phyloP scores from a whole-genome alignment of 75 land plant genomes.

The Pinus taeda region DNA sequence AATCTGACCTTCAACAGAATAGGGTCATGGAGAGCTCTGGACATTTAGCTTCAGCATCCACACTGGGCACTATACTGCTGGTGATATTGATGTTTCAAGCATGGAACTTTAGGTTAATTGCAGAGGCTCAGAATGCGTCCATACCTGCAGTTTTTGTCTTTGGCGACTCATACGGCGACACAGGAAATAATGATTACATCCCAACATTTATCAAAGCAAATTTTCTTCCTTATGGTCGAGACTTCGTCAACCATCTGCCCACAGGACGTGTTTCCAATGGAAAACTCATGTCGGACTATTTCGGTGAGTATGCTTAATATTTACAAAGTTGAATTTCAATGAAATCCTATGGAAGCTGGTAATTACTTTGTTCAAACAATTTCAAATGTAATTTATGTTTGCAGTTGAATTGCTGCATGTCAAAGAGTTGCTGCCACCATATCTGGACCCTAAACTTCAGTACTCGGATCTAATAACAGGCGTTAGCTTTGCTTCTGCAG shows the following conservation, averaged over 20 bases:
- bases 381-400: not conserved
- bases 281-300: conserved; percentile 18
- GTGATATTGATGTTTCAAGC: too few relatives aligned
- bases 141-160: conserved; percentile 13
- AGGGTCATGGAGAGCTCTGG: too few relatives aligned
- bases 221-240: conserved; percentile 33
- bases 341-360: too few relatives aligned
- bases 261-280: conserved; percentile 31
- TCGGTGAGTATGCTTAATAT: conserved; percentile 3
- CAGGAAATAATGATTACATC: conserved; percentile 26
- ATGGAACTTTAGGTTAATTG: not conserved
- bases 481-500: not conserved
- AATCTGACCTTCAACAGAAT: too few relatives aligned
- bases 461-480: not conserved
- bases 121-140: not conserved
- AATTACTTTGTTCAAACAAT: too few relatives aligned
- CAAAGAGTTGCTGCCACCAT: not conserved
- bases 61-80: too few relatives aligned
- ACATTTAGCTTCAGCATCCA: too few relatives aligned
- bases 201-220: conserved; percentile 3
- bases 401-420: not conserved
- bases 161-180: conserved; percentile 27
- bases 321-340: too few relatives aligned
- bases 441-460: not conserved
- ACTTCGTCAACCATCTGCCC: conserved; percentile 13